Percentiles rank a stretch among this genome's conserved stretches.
These are phyloP conservation scores for Neonectria ditissima DNA, from an alignment of 2,329 filamentous ascomycete species.

Conservation along the genomic window DNA sequence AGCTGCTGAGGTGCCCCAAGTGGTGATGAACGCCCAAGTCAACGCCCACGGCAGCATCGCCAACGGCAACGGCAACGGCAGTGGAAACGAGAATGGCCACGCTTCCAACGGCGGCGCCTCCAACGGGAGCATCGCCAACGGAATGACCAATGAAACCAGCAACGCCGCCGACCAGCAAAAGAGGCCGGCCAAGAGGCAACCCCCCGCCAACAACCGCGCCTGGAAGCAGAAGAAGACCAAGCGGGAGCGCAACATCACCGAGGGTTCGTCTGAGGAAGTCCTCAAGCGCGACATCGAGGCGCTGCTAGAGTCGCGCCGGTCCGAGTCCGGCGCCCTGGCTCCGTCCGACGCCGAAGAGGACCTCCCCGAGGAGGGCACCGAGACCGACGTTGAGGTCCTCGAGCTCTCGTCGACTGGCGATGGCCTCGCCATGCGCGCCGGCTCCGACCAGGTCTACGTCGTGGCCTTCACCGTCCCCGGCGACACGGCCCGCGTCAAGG, in stretches of 20 bases:
- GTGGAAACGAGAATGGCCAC: constrained; percentile 1
- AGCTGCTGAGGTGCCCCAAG: constrained; percentile 28
- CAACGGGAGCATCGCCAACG: not conserved
- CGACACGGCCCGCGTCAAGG: constrained; percentile 82
- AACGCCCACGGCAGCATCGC: constrained; percentile 12
- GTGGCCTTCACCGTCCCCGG: constrained; percentile 91
- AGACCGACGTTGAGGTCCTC: constrained; percentile 84
- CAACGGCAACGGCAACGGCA: not conserved
- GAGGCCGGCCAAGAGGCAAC: constrained; percentile 38
- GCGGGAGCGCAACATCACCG: constrained; percentile 69
- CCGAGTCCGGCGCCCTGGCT: constrained; percentile 38
- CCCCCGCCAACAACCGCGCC: constrained; percentile 36
- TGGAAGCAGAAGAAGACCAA: constrained; percentile 65
- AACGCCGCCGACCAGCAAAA: constrained; percentile 25
- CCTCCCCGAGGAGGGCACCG: constrained; percentile 75
- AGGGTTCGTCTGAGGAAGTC: constrained; percentile 75
- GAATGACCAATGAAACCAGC: not conserved
- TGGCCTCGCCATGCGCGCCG: constrained; percentile 80
- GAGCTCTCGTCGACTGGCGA: constrained; percentile 93
- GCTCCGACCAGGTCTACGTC: constrained; percentile 77
- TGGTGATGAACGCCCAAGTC: constrained; percentile 23
- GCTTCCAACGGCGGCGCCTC: constrained; percentile 23
- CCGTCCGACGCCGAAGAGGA: constrained; percentile 46
- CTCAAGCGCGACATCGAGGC: constrained; percentile 72
- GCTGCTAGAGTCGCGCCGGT: constrained; percentile 60